Evolutionary conservation across 2,329 filamentous ascomycete genomes (phyloP), one percentile per base, ranked within the genome.

Genomic region (Monilinia laxa): DNA sequence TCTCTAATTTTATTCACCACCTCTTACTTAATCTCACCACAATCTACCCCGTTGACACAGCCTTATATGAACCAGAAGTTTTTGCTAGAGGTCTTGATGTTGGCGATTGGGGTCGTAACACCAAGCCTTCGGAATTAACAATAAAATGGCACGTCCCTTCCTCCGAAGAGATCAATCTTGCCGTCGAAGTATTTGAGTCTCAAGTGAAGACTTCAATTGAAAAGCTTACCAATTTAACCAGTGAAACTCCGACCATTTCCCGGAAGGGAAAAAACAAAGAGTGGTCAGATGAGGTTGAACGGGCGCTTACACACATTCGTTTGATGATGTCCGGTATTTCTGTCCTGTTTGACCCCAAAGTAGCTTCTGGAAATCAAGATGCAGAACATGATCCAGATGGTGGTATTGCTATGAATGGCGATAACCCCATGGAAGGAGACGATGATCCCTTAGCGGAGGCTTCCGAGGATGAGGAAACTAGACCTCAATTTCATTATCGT

Each of bases 1-100:
- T 98, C 52, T 98, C 94, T 68, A 99, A 99, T 79, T 97, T 93
- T 77, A 93, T 98, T 66, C 95, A 99, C 78, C 96, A 99, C 77
- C 84, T 99, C 49, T 83, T 99, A 18, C 88, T 99, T 70, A 98
- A 98, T 77, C 81, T 98, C 64, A 98, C 95, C 0, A 90, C 94
- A 70, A 97, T 92, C 0, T 99, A 98, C 76, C 93, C 94, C 4
- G 88, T 93, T 67, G 95, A 99, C 76, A 92, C 93, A 75, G 87
- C 89, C 12, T 83, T 97, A 62, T 97, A 94, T 76, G 93, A 98
- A 77, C 87, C 90, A n/a, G 83, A 87, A 0, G 85, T 91, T 63
- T 80, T 93, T 65, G 80, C 87, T 69, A 82, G 85, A 65, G 94
- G 93, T 1, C 78, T 97, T 45, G 87, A 89, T 66, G 85, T 92